Evolutionary conservation across 139 green algal genomes (phyloP).

Genomic region (Volvox reticuliferus): DNA sequence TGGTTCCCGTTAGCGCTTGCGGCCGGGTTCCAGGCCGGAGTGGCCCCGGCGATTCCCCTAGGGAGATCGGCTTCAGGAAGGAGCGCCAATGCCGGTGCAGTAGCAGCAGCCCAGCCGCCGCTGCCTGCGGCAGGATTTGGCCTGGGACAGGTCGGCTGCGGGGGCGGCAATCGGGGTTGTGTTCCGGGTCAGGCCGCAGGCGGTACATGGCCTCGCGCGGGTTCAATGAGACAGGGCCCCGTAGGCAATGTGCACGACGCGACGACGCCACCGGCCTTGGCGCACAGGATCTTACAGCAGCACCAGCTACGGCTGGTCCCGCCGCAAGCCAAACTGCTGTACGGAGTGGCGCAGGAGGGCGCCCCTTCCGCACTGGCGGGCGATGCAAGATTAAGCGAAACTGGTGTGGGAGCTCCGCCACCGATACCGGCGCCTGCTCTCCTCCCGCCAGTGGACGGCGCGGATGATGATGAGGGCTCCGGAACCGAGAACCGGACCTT

Average conservation of each 20-base stretch:
- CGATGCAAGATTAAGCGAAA: background rate
- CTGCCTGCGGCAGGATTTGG: background rate
- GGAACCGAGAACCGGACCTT: no score
- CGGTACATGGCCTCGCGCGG: background rate
- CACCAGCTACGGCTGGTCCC: background rate
- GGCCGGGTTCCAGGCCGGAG: background rate
- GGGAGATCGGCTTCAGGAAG: background rate
- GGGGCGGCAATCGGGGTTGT: background rate
- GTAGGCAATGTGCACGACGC: background rate
- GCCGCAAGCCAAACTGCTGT: background rate
- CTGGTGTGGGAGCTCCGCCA: no score
- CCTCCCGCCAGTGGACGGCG: background rate
- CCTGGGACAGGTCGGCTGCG: background rate
- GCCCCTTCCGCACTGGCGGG: background rate
- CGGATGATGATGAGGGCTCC: background rate
- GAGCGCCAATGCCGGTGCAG: background rate
- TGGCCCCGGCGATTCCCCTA: no score
- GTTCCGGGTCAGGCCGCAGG: background rate
- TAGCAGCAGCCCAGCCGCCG: background rate
- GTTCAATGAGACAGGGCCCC: background rate
- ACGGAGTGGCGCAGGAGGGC: background rate
- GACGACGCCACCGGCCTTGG: background rate
- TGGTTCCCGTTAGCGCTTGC: background rate
- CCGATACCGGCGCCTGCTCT: background rate
- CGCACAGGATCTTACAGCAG: background rate